A percentile compares a stretch with the other conserved stretches of the same genome.
Conservation (phyloP, 2,329 filamentous ascomycete genomes). For the Arthrobotrys megalospora region DNA sequence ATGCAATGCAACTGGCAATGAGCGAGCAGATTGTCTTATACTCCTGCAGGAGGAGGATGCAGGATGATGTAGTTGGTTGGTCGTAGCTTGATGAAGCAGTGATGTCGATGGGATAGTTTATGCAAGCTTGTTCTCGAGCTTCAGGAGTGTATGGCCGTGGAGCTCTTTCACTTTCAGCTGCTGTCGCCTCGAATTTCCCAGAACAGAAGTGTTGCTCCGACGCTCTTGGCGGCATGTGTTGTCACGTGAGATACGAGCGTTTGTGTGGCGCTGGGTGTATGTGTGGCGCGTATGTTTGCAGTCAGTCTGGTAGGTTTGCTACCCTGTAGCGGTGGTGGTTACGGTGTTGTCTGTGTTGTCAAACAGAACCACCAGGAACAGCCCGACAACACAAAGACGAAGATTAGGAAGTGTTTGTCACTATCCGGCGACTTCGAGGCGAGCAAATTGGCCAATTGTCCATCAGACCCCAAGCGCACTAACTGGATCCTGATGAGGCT, state of each 20-base stretch:
- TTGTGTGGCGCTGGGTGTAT: too few relatives aligned
- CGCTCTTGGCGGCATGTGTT: neutral
- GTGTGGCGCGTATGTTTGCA: too few relatives aligned
- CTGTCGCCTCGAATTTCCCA: neutral
- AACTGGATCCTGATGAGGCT: too few relatives aligned
- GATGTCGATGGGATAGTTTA: neutral
- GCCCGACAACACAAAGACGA: too few relatives aligned
- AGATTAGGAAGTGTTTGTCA: too few relatives aligned
- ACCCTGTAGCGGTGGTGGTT: too few relatives aligned
- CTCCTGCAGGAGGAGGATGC: slow-evolving; percentile 4
- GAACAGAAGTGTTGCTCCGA: neutral
- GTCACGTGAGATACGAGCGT: too few relatives aligned
- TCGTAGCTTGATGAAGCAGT: neutral
- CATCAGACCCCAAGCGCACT: too few relatives aligned
- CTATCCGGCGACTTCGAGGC: too few relatives aligned
- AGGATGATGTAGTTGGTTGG: slow-evolving; percentile 16
- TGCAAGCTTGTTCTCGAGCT: neutral
- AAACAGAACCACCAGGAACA: neutral
- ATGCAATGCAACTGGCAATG: neutral
- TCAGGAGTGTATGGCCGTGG: neutral
- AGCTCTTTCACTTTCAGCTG: slow-evolving; percentile 2
- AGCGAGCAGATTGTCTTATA: neutral
- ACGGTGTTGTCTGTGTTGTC: too few relatives aligned
- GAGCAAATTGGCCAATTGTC: too few relatives aligned
- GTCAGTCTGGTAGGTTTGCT: too few relatives aligned